Base-by-base conservation (phyloP, 192 early-diverging fungal genomes). In the Allomyces macrogynus region DNA sequence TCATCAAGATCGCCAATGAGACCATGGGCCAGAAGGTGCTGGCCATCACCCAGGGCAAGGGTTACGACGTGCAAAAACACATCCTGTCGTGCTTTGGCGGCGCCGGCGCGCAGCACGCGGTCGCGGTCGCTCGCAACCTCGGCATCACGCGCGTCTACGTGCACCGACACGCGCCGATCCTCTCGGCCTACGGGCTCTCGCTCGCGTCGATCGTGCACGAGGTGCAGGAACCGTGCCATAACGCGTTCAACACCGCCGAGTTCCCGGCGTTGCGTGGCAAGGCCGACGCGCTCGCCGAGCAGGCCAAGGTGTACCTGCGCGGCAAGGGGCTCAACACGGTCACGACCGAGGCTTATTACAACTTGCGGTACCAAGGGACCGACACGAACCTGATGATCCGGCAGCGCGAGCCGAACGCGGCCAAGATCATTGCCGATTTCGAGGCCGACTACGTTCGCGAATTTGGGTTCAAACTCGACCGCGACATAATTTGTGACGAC, bases 11-110 rank as follows among this genome's bases (percentile, higher is more conserved):
- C 11, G 95, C 95, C 12, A 96, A 96, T 69, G 93, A 98, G 71
- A 78, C 86, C 1, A 98, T 98, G 95, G 90, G 91, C 73, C 77
- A 93, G 44, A 93, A 92, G 1, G 96, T 98, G 64, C 80, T 93
- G 20, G 84, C 87, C 11, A 73, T 98, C 64, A 96, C 93, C 3
- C 90, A 96, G 65, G 91, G 89, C 9, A 89, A 87, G 70, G 95
- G 95, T 18, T 84, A 92, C 67, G 87, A 95, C 69, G 82, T 89
- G 1, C 76, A 81, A 16, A 80, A 84, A 57, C 94, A 97, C 68
- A 79, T 84, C 24, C 69, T 97, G 23, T 87, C 92, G 1, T 90
- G 87, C 57, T 97, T 97, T 82, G 94, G 94, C 44, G 94, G 93
- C 20, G 92, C 92, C 42, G 92, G 92, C 64, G 92, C 90, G 18